Base-by-base conservation (phyloP, 345 rosid genomes). In the Lepidium didymum region DNA sequence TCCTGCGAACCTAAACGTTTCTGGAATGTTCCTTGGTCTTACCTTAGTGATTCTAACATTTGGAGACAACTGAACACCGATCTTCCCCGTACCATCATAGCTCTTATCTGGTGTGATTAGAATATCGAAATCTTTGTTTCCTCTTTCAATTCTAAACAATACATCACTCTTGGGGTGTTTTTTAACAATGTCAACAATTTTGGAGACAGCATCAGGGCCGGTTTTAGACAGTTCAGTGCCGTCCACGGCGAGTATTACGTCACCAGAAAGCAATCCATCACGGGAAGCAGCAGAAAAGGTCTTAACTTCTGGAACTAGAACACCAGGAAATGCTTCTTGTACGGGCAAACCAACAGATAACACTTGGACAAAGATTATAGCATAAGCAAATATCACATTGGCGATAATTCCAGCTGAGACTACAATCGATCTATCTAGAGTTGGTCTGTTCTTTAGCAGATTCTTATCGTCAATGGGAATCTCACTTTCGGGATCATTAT, bases 341-440 rank as follows among this genome's bases (percentile, higher is more conserved):
- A 93, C 92, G 6, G 97, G 95, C 75, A 94, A 83, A 70, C 99
- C 99, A 75, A 87, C 90, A 3, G 92, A 87, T 23, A 81, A 31
- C 6, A 94, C 97, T 87, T 94, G 97, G 51, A 69, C 80, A 75
- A 94, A 83, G 57, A 88, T 87, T 10, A 94, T 87, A 2, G 77
- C 75, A 52, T 85, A 90, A 3, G 97, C 97, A 75, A 94, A 94
- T 34, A 90, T 75, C 11, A 87, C 84, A 73, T 93, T 93, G 27
- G 98, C 98, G 46, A 90, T 49, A 33, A 93, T 88, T 38, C 98
- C 98, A 44, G 98, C 97, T 12, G 98, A 93, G 15, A 93, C 83
- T 8, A 93, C 98, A 36, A 90, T 75, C 3, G 78, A 78, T 51
- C 99, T 81, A 75, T 93, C 99, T 59, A 91, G 43, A 23, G 84